A percentile compares a stretch with the other conserved stretches of the same genome.
Conservation (phyloP, 2,329 filamentous ascomycete genomes). For the Pleomassaria siparia region DNA sequence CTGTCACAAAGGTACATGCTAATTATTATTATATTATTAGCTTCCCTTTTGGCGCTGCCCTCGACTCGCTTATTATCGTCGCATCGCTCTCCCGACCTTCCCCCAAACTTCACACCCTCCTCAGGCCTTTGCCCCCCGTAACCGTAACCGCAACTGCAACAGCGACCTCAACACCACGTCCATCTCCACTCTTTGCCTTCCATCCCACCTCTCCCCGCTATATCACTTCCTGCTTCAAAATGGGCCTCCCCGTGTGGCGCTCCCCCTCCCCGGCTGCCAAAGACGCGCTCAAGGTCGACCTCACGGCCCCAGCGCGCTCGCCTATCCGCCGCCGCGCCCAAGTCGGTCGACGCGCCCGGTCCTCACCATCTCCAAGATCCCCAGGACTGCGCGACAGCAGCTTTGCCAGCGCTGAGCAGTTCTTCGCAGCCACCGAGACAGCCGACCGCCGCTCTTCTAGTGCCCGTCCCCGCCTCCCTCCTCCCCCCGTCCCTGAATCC, state of each 20-base stretch:
- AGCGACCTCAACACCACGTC: too few species aligned
- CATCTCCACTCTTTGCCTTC: constrained; percentile 15
- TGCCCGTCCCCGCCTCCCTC: constrained; percentile 24
- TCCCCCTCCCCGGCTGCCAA: constrained; percentile 53
- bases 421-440: constrained; percentile 12
- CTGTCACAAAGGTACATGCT: neutral
- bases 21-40: constrained; percentile 9
- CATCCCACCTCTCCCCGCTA: constrained; percentile 19
- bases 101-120: constrained; percentile 19
- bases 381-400: constrained; percentile 18
- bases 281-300: constrained; percentile 53
- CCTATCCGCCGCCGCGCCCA: constrained; percentile 56
- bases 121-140: constrained; percentile 25
- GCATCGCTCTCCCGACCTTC: constrained; percentile 20
- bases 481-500: constrained; percentile 39
- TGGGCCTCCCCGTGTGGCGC: constrained; percentile 59
- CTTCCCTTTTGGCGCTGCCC: constrained; percentile 20
- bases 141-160: constrained; percentile 17
- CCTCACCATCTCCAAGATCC: constrained; percentile 23
- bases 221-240: constrained; percentile 28
- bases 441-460: constrained; percentile 20
- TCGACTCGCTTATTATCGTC: constrained; percentile 22
- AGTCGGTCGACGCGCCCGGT: constrained; percentile 25
- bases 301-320: constrained; percentile 56
- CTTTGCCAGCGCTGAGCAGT: constrained; percentile 14